These are phyloP conservation scores for Fragilariopsis cylindrus DNA, from an alignment of 108 stramenopile species.

Conservation along the genomic window DNA sequence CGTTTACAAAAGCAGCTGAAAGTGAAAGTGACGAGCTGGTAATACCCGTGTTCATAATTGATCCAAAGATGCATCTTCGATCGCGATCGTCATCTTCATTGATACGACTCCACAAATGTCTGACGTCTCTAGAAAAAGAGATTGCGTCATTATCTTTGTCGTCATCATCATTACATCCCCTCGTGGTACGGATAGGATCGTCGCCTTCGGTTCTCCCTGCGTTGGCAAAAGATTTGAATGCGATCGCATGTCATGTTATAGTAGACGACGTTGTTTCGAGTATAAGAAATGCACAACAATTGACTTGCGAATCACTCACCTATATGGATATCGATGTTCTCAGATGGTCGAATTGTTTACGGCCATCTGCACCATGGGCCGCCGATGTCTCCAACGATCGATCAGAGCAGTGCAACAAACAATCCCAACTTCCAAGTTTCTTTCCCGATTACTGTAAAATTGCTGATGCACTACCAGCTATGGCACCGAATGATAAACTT, in stretches of 20 bases:
- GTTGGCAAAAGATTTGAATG: not conserved
- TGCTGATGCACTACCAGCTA: conserved; percentile 4
- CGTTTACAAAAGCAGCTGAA: not conserved
- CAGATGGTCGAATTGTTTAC: conserved; percentile 2
- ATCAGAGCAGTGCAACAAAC: too few relatives aligned
- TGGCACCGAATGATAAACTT: not conserved
- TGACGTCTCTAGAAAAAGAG: not conserved
- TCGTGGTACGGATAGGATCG: not conserved
- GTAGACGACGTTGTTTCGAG: conserved; percentile 1
- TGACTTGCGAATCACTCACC: not conserved
- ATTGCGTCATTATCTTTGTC: not conserved
- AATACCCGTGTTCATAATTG: conserved; percentile 7
- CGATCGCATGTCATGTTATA: conserved; percentile 9
- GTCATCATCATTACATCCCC: not conserved
- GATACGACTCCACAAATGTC: conserved; percentile 5
- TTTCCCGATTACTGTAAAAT: conserved; percentile 13
- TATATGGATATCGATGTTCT: not conserved
- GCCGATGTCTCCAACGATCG: not conserved
- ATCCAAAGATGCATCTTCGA: conserved; percentile 12
- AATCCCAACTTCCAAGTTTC: conserved; percentile 3
- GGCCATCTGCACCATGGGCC: conserved; percentile 9
- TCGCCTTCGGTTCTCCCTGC: not conserved
- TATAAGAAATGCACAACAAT: not conserved
- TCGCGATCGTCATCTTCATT: not conserved
- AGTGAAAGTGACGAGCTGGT: conserved; percentile 1